Evolutionary conservation across 495 filamentous ascomycete species (phyloP).

Genomic region (Penicillium malachiteum): DNA sequence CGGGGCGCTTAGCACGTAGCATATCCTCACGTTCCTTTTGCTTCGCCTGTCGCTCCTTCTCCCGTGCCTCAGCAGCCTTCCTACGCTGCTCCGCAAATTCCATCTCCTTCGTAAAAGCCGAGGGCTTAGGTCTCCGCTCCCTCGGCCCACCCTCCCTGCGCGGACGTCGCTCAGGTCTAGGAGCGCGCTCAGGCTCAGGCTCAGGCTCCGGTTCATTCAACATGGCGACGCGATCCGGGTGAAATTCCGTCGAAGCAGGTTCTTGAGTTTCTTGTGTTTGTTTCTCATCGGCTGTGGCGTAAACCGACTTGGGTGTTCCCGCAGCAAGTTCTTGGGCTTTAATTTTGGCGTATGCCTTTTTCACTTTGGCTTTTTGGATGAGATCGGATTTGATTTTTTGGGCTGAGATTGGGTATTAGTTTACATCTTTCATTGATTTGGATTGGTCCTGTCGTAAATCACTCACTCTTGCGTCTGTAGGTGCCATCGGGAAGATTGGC

Average conservation of each 20-base stretch:
- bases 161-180: slow-evolving; percentile 20
- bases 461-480: slow-evolving; percentile 81
- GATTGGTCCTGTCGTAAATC: background rate
- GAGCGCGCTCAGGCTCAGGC: slow-evolving; percentile 22
- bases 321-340: slow-evolving; percentile 57
- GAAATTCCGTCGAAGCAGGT: slow-evolving; percentile 55
- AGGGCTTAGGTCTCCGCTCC: slow-evolving; percentile 53
- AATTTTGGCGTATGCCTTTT: slow-evolving; percentile 88
- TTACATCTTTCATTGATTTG: background rate
- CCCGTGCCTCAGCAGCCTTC: slow-evolving; percentile 61
- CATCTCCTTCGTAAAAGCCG: slow-evolving; percentile 74
- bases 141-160: slow-evolving; percentile 22
- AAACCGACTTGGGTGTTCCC: slow-evolving; percentile 30
- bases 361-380: slow-evolving; percentile 91
- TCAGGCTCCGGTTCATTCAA: slow-evolving; percentile 48
- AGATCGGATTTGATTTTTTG: slow-evolving; percentile 89
- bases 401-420: slow-evolving; percentile 47
- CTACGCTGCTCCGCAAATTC: slow-evolving; percentile 65
- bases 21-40: slow-evolving; percentile 66
- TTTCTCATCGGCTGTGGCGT: slow-evolving; percentile 30
- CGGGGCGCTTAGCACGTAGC: slow-evolving; percentile 72
- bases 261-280: slow-evolving; percentile 16
- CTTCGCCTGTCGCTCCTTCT: slow-evolving; percentile 55
- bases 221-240: slow-evolving; percentile 71
- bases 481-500: slow-evolving; percentile 91